phyloP scores from a whole-genome alignment of 176 grass and related monocot genomes.

The Phyllostachys edulis region DNA sequence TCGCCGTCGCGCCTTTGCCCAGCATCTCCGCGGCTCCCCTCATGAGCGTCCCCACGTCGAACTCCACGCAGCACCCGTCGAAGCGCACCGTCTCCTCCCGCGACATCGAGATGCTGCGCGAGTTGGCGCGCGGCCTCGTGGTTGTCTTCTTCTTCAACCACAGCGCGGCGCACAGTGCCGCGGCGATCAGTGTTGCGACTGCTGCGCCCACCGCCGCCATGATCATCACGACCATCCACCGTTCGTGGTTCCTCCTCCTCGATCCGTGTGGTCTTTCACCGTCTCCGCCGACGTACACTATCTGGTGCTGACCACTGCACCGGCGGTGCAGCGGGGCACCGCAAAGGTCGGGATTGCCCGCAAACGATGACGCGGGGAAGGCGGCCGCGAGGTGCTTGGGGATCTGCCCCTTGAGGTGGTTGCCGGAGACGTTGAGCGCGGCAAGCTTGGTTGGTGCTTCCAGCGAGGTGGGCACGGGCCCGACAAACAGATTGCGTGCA shows the following conservation, averaged over 20 bases:
- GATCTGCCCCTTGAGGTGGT: slow-evolving; percentile 59
- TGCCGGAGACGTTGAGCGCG: slow-evolving; percentile 66
- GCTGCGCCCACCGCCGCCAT: slow-evolving; percentile 42
- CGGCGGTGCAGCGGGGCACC: slow-evolving; percentile 37
- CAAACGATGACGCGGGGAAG: slow-evolving; percentile 65
- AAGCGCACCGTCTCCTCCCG: slow-evolving; percentile 74
- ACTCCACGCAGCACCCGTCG: slow-evolving; percentile 58
- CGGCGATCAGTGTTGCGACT: slow-evolving; percentile 32
- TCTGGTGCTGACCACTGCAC: slow-evolving; percentile 29
- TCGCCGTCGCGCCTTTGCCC: slow-evolving; percentile 66
- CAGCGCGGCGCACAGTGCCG: slow-evolving; percentile 33
- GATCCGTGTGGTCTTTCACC: not conserved
- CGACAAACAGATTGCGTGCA: slow-evolving; percentile 51
- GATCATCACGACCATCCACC: slow-evolving; percentile 47
- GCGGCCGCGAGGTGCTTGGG: slow-evolving; percentile 41
- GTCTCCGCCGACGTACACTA: slow-evolving; percentile 25
- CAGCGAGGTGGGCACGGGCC: slow-evolving; percentile 56
- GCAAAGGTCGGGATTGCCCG: slow-evolving; percentile 56
- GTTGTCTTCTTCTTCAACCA: slow-evolving; percentile 46
- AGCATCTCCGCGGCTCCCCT: slow-evolving; percentile 87
- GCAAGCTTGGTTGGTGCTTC: slow-evolving; percentile 34
- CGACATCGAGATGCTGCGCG: slow-evolving; percentile 11
- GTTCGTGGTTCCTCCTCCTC: slow-evolving; percentile 29
- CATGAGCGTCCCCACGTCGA: slow-evolving; percentile 74
- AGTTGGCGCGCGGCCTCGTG: not conserved